Conservation (phyloP, 192 early-diverging fungal genomes). For the Podochytrium sp. region DNA sequence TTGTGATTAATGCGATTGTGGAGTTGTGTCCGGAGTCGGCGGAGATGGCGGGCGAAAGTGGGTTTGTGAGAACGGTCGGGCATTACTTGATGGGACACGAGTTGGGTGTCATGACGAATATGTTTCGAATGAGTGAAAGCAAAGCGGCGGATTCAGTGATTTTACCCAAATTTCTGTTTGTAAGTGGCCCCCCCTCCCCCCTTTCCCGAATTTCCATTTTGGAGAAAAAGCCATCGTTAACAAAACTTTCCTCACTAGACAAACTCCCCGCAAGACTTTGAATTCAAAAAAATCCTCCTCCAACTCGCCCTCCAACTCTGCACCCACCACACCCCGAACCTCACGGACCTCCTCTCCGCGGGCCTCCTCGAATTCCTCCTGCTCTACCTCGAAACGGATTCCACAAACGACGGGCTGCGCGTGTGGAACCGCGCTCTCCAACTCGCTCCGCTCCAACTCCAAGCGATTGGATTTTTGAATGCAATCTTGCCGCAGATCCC, state of each 20-base stretch:
- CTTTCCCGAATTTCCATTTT: neutral
- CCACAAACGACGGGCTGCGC: slow-evolving; percentile 14
- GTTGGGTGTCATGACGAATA: slow-evolving; percentile 9
- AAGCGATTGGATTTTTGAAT: slow-evolving; percentile 39
- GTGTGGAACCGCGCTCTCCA: slow-evolving; percentile 40
- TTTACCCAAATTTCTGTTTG: neutral
- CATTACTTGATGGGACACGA: slow-evolving; percentile 26
- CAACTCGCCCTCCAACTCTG: slow-evolving; percentile 18
- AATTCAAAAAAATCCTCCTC: slow-evolving; percentile 29
- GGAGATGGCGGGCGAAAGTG: neutral
- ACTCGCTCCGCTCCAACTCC: slow-evolving; percentile 41
- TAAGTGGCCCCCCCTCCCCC: neutral
- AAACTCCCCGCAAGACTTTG: slow-evolving; percentile 15
- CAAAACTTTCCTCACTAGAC: too few species aligned
- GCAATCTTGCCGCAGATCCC: slow-evolving; percentile 34
- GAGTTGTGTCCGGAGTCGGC: neutral
- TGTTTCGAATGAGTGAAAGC: neutral
- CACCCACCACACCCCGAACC: slow-evolving; percentile 3
- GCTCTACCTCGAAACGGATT: slow-evolving; percentile 32
- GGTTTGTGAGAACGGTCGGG: slow-evolving; percentile 12
- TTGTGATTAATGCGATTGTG: neutral
- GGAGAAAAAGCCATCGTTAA: too few species aligned
- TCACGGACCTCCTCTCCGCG: slow-evolving; percentile 2
- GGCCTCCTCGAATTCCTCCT: slow-evolving; percentile 45
- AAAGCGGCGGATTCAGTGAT: neutral